Percentiles rank a stretch among this genome's conserved stretches.
Evolutionary conservation across 2,329 filamentous ascomycete genomes (phyloP).

Genomic region (Xylariales sp.): DNA sequence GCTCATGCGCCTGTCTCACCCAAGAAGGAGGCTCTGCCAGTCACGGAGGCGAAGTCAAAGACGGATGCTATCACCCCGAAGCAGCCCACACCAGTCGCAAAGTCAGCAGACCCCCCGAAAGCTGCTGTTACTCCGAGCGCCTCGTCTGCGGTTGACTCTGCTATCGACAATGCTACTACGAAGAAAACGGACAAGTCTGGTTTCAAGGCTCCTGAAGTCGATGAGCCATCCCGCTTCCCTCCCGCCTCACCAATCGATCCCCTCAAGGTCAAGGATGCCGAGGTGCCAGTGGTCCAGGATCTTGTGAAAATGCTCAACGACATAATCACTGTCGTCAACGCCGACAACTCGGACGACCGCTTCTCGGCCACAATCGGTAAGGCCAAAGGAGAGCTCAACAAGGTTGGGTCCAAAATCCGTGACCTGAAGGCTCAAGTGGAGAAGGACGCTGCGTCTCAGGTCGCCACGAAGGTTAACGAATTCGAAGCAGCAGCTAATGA

Average conservation of each 20-base stretch:
- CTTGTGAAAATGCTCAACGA: conserved; percentile 94
- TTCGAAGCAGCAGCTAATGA: conserved; percentile 86
- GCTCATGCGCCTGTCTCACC: conserved; percentile 16
- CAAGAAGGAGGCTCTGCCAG: conserved; percentile 23
- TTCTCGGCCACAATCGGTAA: conserved; percentile 76
- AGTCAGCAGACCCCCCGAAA: conserved; percentile 26
- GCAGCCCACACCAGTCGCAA: conserved; percentile 26
- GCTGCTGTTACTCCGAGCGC: conserved; percentile 16
- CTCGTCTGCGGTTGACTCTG: conserved; percentile 13
- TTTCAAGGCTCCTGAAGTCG: conserved; percentile 56
- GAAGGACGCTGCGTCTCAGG: conserved; percentile 68
- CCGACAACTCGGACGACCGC: conserved; percentile 71
- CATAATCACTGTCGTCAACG: conserved; percentile 89
- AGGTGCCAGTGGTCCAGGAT: conserved; percentile 86
- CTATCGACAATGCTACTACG: conserved; percentile 17
- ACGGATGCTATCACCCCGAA: too few species aligned
- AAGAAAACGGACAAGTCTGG: conserved; percentile 26
- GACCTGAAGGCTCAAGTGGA: conserved; percentile 66
- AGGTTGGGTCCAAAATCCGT: conserved; percentile 74
- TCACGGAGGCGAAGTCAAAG: too few species aligned
- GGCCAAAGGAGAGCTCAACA: conserved; percentile 77
- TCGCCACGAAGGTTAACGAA: conserved; percentile 65
- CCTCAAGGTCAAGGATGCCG: conserved; percentile 67
- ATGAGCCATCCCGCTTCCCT: conserved; percentile 60
- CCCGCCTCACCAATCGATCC: conserved; percentile 71